Evolutionary conservation across 2,329 filamentous ascomycete species (phyloP).

Genomic region (Zymoseptoria ardabiliae): DNA sequence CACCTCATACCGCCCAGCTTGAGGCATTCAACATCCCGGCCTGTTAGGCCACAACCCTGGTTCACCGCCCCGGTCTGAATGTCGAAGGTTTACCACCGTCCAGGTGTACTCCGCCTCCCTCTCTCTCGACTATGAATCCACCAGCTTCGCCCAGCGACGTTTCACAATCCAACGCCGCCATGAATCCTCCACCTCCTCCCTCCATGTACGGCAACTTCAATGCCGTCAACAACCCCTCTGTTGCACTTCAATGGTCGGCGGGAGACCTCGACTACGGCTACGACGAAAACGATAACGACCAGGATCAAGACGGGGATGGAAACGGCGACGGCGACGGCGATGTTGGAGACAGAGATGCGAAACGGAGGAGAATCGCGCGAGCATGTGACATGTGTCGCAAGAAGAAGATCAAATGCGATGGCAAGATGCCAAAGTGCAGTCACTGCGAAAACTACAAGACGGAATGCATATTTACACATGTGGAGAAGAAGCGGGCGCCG

Average conservation of each 20-base stretch:
- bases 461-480: conserved; percentile 92
- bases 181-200: not conserved
- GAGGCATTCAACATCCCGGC: not conserved
- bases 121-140: not conserved
- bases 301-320: conserved; percentile 2
- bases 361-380: conserved; percentile 79
- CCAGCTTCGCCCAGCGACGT: not conserved
- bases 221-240: not conserved
- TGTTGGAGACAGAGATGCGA: conserved; percentile 55
- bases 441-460: conserved; percentile 98
- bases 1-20: not conserved
- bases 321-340: conserved; percentile 20
- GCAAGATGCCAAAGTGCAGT: conserved; percentile 87
- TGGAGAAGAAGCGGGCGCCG: conserved; percentile 96
- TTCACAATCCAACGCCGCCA: not conserved
- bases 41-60: not conserved
- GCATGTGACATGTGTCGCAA: conserved; percentile 96
- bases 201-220: not conserved
- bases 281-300: conserved; percentile 8
- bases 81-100: not conserved
- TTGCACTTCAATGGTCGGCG: conserved; percentile 11
- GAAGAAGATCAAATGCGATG: conserved; percentile 95
- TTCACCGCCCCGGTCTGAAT: not conserved
- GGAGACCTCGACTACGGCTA: conserved; percentile 16
- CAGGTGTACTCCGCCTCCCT: not conserved